phyloP scores from a whole-genome alignment of 1,284 basidiomycete genomes.

The Malassezia equina region DNA sequence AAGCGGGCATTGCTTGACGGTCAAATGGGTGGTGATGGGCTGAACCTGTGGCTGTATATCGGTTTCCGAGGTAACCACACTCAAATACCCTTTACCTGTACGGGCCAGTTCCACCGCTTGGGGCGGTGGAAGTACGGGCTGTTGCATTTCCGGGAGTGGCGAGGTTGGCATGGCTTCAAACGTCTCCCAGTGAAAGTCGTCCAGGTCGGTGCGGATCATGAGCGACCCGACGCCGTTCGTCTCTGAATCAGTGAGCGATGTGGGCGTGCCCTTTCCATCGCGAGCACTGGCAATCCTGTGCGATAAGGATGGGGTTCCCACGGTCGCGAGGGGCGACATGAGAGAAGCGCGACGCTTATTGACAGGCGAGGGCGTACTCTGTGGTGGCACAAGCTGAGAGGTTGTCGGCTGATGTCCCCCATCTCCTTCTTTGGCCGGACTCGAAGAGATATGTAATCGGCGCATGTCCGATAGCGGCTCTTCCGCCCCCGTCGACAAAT shows the following conservation, averaged over 20 bases:
- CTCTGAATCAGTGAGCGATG: neutral
- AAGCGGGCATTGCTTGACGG: conserved; percentile 4
- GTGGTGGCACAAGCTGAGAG: neutral
- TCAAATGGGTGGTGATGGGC: conserved; percentile 9
- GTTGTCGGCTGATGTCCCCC: neutral
- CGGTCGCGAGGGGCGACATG: neutral
- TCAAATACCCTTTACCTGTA: neutral
- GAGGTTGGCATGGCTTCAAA: conserved; percentile 4
- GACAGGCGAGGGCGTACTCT: neutral
- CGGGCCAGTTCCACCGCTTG: neutral
- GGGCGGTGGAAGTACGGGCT: neutral
- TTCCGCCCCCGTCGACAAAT: neutral
- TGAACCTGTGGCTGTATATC: neutral
- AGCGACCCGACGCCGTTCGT: neutral
- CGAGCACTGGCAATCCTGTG: neutral
- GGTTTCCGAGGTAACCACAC: neutral
- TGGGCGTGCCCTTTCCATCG: neutral
- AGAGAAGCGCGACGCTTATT: neutral
- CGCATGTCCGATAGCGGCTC: neutral
- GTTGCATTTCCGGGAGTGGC: neutral
- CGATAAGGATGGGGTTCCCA: neutral
- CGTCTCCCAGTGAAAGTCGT: conserved; percentile 1
- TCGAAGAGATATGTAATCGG: neutral
- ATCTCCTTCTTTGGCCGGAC: neutral
- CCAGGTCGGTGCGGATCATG: conserved; percentile 1